These are phyloP conservation scores for Delitschia confertaspora DNA, from an alignment of 495 filamentous ascomycete genomes.

Conservation along the genomic window DNA sequence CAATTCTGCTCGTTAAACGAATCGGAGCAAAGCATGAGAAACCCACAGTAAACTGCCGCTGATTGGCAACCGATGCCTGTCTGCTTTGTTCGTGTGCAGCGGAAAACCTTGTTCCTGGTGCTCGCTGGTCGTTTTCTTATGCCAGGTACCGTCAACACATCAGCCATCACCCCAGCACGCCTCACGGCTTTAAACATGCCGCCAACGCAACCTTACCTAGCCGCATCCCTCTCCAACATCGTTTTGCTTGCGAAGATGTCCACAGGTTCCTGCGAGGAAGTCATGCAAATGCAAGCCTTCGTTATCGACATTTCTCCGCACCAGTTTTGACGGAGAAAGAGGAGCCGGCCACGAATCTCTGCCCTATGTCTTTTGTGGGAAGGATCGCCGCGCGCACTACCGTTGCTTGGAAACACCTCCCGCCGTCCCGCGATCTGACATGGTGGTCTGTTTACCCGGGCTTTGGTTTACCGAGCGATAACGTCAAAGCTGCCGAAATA, in stretches of 20 bases:
- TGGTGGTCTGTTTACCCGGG: no score
- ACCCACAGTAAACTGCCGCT: slow-evolving; percentile 12
- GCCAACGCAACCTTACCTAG: slow-evolving; percentile 1
- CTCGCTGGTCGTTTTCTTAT: not conserved
- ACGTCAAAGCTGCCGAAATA: no score
- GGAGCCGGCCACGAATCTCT: no score
- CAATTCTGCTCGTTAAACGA: no score
- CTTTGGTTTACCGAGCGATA: no score
- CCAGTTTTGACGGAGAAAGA: no score
- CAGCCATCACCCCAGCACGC: slow-evolving; percentile 19
- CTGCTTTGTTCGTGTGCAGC: slow-evolving; percentile 1
- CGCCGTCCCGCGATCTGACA: slow-evolving; percentile 3
- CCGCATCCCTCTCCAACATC: not conserved
- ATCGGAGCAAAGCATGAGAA: slow-evolving; percentile 11
- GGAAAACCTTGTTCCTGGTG: slow-evolving; percentile 7
- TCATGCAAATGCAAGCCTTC: not conserved
- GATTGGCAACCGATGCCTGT: slow-evolving; percentile 15
- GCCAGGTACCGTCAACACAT: slow-evolving; percentile 11
- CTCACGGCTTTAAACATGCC: slow-evolving; percentile 2
- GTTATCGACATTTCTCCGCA: not conserved
- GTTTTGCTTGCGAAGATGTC: no score
- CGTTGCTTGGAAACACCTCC: not conserved
- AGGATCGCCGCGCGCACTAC: no score
- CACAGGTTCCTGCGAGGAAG: slow-evolving; percentile 9
- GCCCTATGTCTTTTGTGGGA: no score